Conservation (phyloP, 352 stramenopile genomes). For the Pythium brassicae region DNA sequence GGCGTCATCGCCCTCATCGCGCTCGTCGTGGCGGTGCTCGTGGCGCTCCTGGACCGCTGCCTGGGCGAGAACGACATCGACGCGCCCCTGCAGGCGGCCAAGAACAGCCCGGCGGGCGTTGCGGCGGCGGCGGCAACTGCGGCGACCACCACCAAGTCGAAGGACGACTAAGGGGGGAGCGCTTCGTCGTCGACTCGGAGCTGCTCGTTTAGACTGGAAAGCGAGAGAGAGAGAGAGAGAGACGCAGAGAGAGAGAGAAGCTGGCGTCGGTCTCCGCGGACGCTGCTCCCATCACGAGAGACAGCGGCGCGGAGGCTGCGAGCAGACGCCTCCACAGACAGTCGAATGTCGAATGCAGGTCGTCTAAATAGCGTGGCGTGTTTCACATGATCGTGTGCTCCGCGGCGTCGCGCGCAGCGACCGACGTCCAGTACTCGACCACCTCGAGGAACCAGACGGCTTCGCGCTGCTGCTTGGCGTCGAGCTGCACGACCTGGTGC, state of each 20-base stretch:
- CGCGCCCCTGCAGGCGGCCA: slow-evolving; percentile 43
- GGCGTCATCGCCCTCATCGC: slow-evolving; percentile 52
- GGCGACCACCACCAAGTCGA: slow-evolving; percentile 27
- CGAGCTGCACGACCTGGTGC: slow-evolving; percentile 57
- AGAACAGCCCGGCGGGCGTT: slow-evolving; percentile 20
- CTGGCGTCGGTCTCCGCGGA: not conserved
- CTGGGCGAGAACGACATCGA: slow-evolving; percentile 61
- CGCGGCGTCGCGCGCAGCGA: slow-evolving; percentile 17
- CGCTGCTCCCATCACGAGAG: slow-evolving; percentile 21
- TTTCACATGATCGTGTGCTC: not conserved
- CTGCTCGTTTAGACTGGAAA: not conserved
- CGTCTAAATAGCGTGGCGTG: not conserved
- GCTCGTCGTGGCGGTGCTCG: slow-evolving; percentile 61
- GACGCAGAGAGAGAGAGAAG: slow-evolving; percentile 1
- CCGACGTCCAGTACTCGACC: slow-evolving; percentile 61
- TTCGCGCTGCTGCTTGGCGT: slow-evolving; percentile 52
- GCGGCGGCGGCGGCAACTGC: slow-evolving; percentile 16
- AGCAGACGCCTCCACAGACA: not conserved
- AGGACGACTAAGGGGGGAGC: slow-evolving; percentile 47
- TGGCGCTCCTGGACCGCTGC: slow-evolving; percentile 70
- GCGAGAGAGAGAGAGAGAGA: not conserved
- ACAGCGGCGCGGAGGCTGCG: not conserved
- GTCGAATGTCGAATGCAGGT: too few relatives aligned
- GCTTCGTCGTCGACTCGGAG: not conserved
- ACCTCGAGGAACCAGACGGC: slow-evolving; percentile 71